Base-by-base conservation (phyloP, 805 yeast species). In the Wickerhamiella sorbophila region DNA sequence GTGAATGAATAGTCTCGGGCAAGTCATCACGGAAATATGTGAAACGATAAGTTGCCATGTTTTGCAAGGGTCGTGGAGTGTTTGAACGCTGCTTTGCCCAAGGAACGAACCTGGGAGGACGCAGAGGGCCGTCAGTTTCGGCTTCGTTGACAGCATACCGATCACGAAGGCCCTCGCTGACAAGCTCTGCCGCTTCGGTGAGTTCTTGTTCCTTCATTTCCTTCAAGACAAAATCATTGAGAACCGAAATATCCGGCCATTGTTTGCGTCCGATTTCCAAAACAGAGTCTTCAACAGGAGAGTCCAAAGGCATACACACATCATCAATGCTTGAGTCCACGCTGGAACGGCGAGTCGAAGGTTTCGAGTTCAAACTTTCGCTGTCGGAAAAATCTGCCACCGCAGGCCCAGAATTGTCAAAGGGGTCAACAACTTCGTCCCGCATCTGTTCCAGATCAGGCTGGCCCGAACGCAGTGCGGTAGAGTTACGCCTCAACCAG, bases 11-110 rank as follows among this genome's bases (percentile, higher is more conserved):
- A 0, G 97, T 87, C n/a, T 85, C 75, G 14, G 79, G 81, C 49
- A 88, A 60, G 53, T 85, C 93, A 48, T 86, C 95, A 49, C 97
- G 70, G 61, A 91, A 88, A 56, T 88, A 88, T 0, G 97, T 85
- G 64, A 83, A 88, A 48, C 97, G 67, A 57, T 75, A 77, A 46
- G 71, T 75, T 14, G 69, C 69, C 38, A 29, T 31, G 12, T 17
- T 36, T 37, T 31, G 44, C 36, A 9, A 42, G 35, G 29, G 42
- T 35, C 35, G 40, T 43, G 16, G 49, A 42, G 5, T 47, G 31
- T 38, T 24, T 24, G 29, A 24, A 39, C 37, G 52, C 36, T 52
- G 59, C 40, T 60, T 66, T 45, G 72, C 78, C 84, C 93, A 82
- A 3, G 94, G 94, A 32, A 75, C 77, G 20, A 76, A 63, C 44